Evolutionary conservation across 2,329 filamentous ascomycete genomes (phyloP).

Genomic region (Fusarium longipes): DNA sequence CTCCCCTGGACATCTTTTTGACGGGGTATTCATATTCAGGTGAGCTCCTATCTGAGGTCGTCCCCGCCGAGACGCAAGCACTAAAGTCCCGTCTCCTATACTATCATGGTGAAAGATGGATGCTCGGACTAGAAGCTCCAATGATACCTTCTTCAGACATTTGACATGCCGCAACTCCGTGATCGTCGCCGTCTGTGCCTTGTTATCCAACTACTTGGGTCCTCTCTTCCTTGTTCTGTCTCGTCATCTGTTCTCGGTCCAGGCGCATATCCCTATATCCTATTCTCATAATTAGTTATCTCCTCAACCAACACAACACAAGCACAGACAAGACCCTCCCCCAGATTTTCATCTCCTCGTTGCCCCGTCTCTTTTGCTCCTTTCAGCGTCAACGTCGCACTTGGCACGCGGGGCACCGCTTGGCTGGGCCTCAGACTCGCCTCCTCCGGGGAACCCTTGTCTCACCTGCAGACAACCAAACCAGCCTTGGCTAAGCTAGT

Average conservation of each 20-base stretch:
- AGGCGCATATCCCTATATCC: background rate
- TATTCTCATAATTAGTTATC: no score
- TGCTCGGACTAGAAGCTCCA: background rate
- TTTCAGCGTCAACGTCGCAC: slow-evolving; percentile 8
- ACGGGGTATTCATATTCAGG: background rate
- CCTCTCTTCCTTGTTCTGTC: background rate
- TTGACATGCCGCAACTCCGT: background rate
- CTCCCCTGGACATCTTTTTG: slow-evolving; percentile 16
- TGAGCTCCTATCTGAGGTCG: background rate
- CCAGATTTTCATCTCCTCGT: slow-evolving; percentile 7
- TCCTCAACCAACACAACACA: background rate
- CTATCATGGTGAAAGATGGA: background rate
- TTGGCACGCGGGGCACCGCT: slow-evolving; percentile 32
- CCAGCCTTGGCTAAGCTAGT: background rate
- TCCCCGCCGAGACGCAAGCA: background rate
- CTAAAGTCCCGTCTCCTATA: background rate
- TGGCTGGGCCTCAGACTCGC: slow-evolving; percentile 9
- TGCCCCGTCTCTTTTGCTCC: background rate
- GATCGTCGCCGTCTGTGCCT: slow-evolving; percentile 18
- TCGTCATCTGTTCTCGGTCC: background rate
- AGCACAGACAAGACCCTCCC: slow-evolving; percentile 25
- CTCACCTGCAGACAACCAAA: background rate
- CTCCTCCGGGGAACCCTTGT: slow-evolving; percentile 7
- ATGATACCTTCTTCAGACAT: slow-evolving; percentile 8
- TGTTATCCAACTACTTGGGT: background rate